Conservation (phyloP, 345 rosid genomes). For the Salix koriyanagi region DNA sequence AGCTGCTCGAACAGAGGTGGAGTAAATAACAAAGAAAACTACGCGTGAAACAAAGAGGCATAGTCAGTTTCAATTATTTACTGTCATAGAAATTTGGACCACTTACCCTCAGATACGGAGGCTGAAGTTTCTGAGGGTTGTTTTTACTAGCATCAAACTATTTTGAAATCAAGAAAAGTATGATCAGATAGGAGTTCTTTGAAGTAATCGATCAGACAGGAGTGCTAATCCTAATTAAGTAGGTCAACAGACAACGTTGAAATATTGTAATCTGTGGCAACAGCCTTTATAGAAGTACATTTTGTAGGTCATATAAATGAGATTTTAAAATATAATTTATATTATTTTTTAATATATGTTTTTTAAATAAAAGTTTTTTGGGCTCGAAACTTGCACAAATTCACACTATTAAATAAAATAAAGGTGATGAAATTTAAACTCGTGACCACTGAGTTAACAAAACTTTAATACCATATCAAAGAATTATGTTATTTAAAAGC, state of each 20-base stretch:
- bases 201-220: too few species aligned
- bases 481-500: too few species aligned
- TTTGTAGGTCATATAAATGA: too few species aligned
- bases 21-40: conserved; percentile 58
- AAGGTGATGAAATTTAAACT: fast-evolving
- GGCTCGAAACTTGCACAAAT: fast-evolving
- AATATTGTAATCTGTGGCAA: background rate
- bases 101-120: conserved; percentile 5
- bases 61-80: conserved; percentile 13
- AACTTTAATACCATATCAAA: too few species aligned
- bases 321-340: too few species aligned
- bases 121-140: conserved; percentile 9
- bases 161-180: background rate
- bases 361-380: fast-evolving
- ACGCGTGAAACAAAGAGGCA: conserved; percentile 66
- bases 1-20: conserved; percentile 8
- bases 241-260: background rate
- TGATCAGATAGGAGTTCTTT: background rate
- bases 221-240: too few species aligned
- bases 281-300: background rate
- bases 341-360: too few species aligned
- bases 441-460: too few species aligned
- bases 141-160: background rate
- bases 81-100: conserved; percentile 38
- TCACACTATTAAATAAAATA: too few species aligned